Percentiles rank a stretch among this genome's conserved stretches.
Conservation (phyloP, 2,329 filamentous ascomycete species). For the Penicillium sp. region DNA sequence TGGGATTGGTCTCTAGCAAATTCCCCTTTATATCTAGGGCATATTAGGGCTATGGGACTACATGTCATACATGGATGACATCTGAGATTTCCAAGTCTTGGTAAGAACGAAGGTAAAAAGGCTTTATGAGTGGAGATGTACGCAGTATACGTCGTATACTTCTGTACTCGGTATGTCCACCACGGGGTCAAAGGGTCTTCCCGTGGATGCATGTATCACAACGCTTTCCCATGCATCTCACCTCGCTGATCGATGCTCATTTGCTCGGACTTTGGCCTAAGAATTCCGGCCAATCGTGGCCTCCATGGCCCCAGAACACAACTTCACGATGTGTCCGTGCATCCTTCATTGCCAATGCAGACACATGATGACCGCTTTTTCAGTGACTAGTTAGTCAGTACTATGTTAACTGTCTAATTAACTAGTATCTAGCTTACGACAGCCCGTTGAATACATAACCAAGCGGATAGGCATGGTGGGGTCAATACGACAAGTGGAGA, state of each 20-base stretch:
- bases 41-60: background rate
- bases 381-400: background rate
- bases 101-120: too few species aligned
- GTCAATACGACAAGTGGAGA: constrained; percentile 4
- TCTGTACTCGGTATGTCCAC: too few species aligned
- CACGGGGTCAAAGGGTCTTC: too few species aligned
- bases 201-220: too few species aligned
- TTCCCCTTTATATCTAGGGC: background rate
- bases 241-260: constrained; percentile 1
- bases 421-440: too few species aligned
- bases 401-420: too few species aligned
- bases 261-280: background rate
- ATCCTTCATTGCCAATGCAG: background rate
- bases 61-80: background rate
- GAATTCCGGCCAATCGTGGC: background rate
- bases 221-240: background rate
- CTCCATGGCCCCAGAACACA: background rate
- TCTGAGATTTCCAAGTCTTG: too few species aligned
- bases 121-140: too few species aligned
- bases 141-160: too few species aligned
- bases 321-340: background rate
- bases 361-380: background rate
- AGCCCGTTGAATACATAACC: background rate
- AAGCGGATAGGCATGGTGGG: constrained; percentile 11
- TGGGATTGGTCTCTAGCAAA: background rate